Conservation (phyloP, 768 basidiomycete species). For the Suillus subaureus region DNA sequence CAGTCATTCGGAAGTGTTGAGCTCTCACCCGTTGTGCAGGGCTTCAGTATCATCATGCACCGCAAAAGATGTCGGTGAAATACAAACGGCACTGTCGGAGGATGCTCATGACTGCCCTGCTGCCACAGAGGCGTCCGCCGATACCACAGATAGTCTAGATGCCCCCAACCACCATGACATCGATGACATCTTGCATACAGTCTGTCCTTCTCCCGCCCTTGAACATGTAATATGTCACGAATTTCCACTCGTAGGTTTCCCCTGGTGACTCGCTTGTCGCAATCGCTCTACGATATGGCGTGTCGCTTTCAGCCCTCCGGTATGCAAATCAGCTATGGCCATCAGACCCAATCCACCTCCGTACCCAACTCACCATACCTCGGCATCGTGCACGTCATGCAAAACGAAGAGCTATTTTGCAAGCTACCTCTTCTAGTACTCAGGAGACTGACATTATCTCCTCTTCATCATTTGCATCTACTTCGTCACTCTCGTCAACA, state of each 20-base stretch:
- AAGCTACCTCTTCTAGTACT: neutral
- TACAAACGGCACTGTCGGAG: neutral
- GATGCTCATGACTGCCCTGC: neutral
- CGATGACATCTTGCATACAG: neutral
- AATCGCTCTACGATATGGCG: slow-evolving; percentile 87
- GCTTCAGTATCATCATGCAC: neutral
- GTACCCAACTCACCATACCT: slow-evolving; percentile 81
- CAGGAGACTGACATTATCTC: neutral
- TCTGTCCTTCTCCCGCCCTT: neutral
- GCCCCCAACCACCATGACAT: neutral
- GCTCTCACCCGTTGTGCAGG: slow-evolving; percentile 1
- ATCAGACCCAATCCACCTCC: slow-evolving; percentile 88
- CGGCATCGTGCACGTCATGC: slow-evolving; percentile 13
- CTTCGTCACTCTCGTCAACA: slow-evolving; percentile 18
- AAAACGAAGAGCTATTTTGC: slow-evolving; percentile 9
- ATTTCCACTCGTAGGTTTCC: slow-evolving; percentile 50
- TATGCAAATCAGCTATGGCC: slow-evolving; percentile 93
- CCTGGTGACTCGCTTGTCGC: slow-evolving; percentile 82
- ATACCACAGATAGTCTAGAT: neutral
- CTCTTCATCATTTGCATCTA: slow-evolving; percentile 1
- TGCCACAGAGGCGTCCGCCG: neutral
- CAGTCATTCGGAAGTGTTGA: neutral
- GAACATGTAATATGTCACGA: neutral
- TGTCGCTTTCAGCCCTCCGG: slow-evolving; percentile 80
- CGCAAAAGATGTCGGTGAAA: neutral